A percentile compares a stretch with the other conserved stretches of the same genome.
These are phyloP conservation scores for Trametopsis cervina DNA, from an alignment of 768 basidiomycete genomes.

Conservation along the genomic window DNA sequence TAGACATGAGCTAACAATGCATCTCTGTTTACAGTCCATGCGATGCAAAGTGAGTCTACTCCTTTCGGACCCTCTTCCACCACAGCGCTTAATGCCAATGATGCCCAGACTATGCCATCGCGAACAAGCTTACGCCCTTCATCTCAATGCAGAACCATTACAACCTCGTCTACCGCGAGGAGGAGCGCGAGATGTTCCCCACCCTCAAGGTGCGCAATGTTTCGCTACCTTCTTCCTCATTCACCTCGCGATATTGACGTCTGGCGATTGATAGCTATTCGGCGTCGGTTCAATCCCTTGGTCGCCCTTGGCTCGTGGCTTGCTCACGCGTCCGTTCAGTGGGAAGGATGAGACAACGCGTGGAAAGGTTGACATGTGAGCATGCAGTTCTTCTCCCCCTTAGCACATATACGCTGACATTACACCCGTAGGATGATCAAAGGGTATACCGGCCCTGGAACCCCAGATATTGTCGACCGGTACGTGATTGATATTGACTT, in stretches of 20 bases:
- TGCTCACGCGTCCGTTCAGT: slow-evolving; percentile 13
- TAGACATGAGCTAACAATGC: background rate
- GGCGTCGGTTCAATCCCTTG: slow-evolving; percentile 36
- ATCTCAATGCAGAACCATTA: slow-evolving; percentile 44
- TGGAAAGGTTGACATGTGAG: slow-evolving; percentile 13
- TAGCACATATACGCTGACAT: too few species aligned
- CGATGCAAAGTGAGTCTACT: slow-evolving; percentile 25
- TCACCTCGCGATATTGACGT: too few species aligned
- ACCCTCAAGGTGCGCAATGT: slow-evolving; percentile 19
- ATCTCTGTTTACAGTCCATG: slow-evolving; percentile 19
- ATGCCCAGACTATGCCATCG: slow-evolving; percentile 11
- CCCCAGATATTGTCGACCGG: slow-evolving; percentile 5
- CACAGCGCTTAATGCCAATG: background rate
- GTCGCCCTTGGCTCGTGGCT: slow-evolving; percentile 32
- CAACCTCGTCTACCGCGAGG: slow-evolving; percentile 36
- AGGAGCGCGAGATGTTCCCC: slow-evolving; percentile 38
- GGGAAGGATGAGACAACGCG: slow-evolving; percentile 1
- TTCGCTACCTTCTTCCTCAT: background rate
- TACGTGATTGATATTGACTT: too few species aligned
- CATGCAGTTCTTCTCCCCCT: slow-evolving; percentile 15
- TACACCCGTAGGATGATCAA: background rate
- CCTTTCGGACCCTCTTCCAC: background rate
- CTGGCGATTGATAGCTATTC: slow-evolving; percentile 23
- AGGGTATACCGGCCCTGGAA: slow-evolving; percentile 8
- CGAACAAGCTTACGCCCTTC: slow-evolving; percentile 31